A percentile compares a stretch with the other conserved stretches of the same genome.
Evolutionary conservation across 176 grass and related monocot genomes (phyloP).

Genomic region (Calamus simplicifolius): DNA sequence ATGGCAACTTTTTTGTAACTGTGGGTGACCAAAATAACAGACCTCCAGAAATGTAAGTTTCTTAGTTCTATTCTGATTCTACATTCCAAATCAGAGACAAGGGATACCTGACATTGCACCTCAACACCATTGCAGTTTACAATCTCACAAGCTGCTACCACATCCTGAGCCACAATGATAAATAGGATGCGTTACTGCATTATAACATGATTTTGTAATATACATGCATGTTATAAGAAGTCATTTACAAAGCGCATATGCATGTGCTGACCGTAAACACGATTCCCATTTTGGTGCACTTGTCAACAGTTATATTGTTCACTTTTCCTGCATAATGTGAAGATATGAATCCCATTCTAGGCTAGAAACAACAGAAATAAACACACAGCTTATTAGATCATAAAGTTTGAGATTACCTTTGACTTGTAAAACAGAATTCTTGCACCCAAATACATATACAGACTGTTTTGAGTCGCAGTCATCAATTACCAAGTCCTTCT

Average conservation of each 20-base stretch:
- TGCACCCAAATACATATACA: conserved; percentile 85
- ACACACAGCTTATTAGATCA: conserved; percentile 4
- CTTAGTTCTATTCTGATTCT: too few species aligned
- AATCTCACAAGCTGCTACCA: conserved; percentile 94
- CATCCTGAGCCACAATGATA: conserved; percentile 63
- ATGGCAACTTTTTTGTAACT: too few species aligned
- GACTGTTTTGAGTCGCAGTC: conserved; percentile 97
- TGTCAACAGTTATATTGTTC: conserved; percentile 98
- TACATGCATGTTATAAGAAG: too few species aligned
- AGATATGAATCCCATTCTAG: neutral
- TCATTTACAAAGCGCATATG: neutral
- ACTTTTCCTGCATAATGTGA: conserved; percentile 70
- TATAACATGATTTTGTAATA: too few species aligned
- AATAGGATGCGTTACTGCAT: conserved; percentile 15
- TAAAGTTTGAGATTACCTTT: conserved; percentile 53
- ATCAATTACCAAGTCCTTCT: conserved; percentile 75
- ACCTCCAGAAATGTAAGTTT: too few species aligned
- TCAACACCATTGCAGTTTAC: conserved; percentile 94
- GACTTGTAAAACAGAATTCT: conserved; percentile 95
- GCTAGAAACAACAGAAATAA: neutral
- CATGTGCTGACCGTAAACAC: conserved; percentile 68
- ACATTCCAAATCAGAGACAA: neutral
- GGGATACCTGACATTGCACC: conserved; percentile 88
- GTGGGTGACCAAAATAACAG: too few species aligned
- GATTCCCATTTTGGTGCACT: conserved; percentile 86